phyloP scores from a whole-genome alignment of 1,284 basidiomycete species.

The Rhodotorula sp. region DNA sequence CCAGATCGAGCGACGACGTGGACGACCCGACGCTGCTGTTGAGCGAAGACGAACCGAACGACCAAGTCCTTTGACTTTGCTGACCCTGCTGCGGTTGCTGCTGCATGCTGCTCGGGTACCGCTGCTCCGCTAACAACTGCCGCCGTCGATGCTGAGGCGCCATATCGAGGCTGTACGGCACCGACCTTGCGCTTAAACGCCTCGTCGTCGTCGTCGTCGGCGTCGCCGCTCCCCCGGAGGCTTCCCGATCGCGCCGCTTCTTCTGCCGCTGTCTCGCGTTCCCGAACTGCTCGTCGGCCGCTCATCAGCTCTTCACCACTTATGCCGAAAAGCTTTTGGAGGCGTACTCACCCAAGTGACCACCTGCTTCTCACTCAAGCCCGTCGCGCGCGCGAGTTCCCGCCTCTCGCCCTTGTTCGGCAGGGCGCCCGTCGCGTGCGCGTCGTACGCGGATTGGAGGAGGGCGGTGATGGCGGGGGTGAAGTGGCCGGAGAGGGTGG shows the following conservation, averaged over 20 bases:
- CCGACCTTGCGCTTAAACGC: not conserved
- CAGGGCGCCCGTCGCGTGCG: conserved; percentile 2
- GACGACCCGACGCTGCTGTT: not conserved
- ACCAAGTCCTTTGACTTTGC: not conserved
- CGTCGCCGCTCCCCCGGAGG: not conserved
- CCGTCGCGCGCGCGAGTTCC: conserved; percentile 18
- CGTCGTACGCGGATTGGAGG: conserved; percentile 20
- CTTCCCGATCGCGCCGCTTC: not conserved
- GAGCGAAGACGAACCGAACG: not conserved
- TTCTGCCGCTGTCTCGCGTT: conserved; percentile 37
- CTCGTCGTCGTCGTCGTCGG: not conserved
- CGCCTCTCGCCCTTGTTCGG: conserved; percentile 19
- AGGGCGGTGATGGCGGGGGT: conserved; percentile 22
- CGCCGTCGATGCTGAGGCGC: not conserved
- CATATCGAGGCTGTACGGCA: not conserved
- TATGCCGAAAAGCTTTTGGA: no score
- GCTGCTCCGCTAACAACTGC: not conserved
- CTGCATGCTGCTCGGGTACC: not conserved
- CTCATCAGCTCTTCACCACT: conserved; percentile 1
- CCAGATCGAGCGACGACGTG: conserved; percentile 5
- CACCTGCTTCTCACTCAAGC: conserved; percentile 25
- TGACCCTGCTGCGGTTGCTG: not conserved
- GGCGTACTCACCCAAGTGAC: conserved; percentile 21
- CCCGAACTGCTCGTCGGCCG: conserved; percentile 32
- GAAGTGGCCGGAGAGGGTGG: conserved; percentile 14